A percentile compares a stretch with the other conserved stretches of the same genome.
Conservation (phyloP, 768 basidiomycete genomes). For the Suillus discolor region DNA sequence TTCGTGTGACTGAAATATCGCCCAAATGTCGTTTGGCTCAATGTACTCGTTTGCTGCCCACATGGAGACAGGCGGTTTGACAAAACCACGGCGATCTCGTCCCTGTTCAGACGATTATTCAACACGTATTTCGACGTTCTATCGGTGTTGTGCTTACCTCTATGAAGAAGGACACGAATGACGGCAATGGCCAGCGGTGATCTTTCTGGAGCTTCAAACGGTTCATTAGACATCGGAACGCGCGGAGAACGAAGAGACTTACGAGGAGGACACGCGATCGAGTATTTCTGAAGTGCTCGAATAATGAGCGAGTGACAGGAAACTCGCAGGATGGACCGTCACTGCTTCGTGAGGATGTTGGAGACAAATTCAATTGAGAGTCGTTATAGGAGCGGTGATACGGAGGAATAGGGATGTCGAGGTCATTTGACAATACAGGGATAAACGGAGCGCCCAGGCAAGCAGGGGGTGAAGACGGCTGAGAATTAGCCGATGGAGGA, state of each 20-base stretch:
- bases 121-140: background rate
- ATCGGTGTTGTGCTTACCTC: conserved; percentile 16
- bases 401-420: conserved; percentile 1
- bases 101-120: conserved; percentile 5
- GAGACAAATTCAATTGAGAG: conserved; percentile 38
- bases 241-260: conserved; percentile 22
- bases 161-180: conserved; percentile 29
- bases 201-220: conserved; percentile 28
- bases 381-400: conserved; percentile 13
- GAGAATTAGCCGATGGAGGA: background rate
- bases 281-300: conserved; percentile 48
- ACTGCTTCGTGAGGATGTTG: conserved; percentile 19
- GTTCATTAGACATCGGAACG: background rate
- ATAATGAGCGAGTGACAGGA: conserved; percentile 19
- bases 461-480: conserved; percentile 4
- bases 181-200: conserved; percentile 21
- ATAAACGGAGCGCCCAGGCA: background rate
- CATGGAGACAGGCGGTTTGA: conserved; percentile 41
- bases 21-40: conserved; percentile 47
- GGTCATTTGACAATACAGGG: conserved; percentile 1
- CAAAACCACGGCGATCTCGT: conserved; percentile 14
- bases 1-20: conserved; percentile 59
- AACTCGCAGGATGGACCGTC: conserved; percentile 14
- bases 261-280: conserved; percentile 59
- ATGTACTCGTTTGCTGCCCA: conserved; percentile 48